Base-by-base conservation (phyloP, 352 stramenopile genomes). In the Phytophthora quininea region DNA sequence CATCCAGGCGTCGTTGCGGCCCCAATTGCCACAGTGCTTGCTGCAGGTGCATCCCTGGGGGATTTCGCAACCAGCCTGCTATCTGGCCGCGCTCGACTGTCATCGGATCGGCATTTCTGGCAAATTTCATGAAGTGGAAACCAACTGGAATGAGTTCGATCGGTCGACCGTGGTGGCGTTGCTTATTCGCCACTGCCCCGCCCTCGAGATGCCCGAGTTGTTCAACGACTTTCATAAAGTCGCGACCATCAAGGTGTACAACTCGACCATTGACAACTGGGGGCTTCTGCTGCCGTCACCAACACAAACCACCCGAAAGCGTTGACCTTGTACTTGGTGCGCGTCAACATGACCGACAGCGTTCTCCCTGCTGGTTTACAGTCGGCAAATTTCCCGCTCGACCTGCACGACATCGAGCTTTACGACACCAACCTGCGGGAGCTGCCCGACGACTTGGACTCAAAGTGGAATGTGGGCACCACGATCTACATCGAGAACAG, bases 201-300 rank as follows among this genome's bases (percentile, higher is more conserved):
- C 38, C 5, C 32, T 81, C 5, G 61, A 67, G 11, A 56, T 80
- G 14, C 62, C 71, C 2, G 3, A 60, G 8, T 33, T 55, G 15
- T 54, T 84, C 10, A 62, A 58, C 2, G 30, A 52, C 0, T 79
- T 81, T 19, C 45, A 43, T 4, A 61, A 55, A 15, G 48, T 84
- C 6, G 62, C 67, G 12, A 74, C 59, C 1, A 14, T 84, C 42
- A 79, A 84, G 49, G 56, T 77, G 4, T 84, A 79, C 56, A 81
- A 84, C 31, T 67, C 66, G 12, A 77, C 69, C 1, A 57, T 84
- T 45, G 32, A 49, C 1, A 49, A 62, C 7, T 80, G 76, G 73
- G 15, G 14, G 49, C 24, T 6, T 69, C 75, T 3, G 71, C 67
- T 9, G 77, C 65, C 15, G 31, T 82, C 12, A 69, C 49, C 8